Evolutionary conservation across 2,329 filamentous ascomycete genomes (phyloP).

Genomic region (Hymenoscyphus fructigenus): DNA sequence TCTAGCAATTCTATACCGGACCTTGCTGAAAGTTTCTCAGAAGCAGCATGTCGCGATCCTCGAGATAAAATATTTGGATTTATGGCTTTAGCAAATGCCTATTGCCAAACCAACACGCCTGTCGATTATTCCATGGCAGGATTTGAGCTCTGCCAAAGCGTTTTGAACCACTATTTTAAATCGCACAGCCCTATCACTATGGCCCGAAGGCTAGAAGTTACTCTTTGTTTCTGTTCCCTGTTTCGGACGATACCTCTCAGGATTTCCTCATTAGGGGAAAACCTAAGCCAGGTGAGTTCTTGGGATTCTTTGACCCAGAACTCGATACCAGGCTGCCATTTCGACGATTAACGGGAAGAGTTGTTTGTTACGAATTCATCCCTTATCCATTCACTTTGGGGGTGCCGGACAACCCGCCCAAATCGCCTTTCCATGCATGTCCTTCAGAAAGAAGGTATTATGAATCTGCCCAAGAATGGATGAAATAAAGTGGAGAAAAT

Average conservation of each 20-base stretch:
- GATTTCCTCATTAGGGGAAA: neutral
- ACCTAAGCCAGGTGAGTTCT: neutral
- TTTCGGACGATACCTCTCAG: neutral
- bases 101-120: neutral
- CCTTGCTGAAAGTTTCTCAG: neutral
- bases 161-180: neutral
- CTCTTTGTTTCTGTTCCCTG: neutral
- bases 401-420: no score
- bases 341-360: neutral
- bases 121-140: neutral
- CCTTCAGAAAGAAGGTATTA: neutral
- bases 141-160: neutral
- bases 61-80: neutral
- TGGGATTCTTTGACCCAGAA: neutral
- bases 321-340: neutral
- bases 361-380: neutral
- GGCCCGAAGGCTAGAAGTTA: neutral
- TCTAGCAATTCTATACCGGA: neutral
- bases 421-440: neutral
- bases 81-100: neutral
- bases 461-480: neutral
- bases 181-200: neutral
- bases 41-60: neutral
- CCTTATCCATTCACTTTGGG: neutral
- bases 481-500: neutral